Base-by-base conservation (phyloP, 495 filamentous ascomycete genomes). In the Cenococcum geophilum region DNA sequence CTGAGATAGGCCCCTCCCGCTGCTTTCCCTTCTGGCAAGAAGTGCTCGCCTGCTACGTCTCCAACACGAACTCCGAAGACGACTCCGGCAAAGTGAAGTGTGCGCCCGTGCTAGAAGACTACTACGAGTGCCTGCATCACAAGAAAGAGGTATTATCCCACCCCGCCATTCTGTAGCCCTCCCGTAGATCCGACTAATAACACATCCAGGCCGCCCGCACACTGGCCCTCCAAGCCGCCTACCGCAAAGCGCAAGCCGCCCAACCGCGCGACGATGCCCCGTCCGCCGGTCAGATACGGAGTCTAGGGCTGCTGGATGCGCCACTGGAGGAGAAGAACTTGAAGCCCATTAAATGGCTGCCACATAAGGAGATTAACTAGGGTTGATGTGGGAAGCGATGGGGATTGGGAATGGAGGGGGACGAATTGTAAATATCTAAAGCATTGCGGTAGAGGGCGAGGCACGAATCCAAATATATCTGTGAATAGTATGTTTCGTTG, bases 21-120 rank as follows among this genome's bases (percentile, higher is more conserved):
- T 99, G 93, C 85, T 97, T 95, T 76, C 88, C 89, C 73, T 99
- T 97, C 83, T 99, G 95, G 95, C 93, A 77, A 84, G 76, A 78
- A 68, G 75, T 78, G 27, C 76, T 78, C 53, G 76, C 76, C 57
- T 78, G 76, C 73, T 78, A 78, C 67, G 76, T 75, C 40, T 70
- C 75, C 14, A 78, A 78, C 64, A 74, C 74, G 48, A 61, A 48
- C 42, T 32, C 66, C 48, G 85, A 89, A 22, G 86, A 92, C 68
- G 80, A 83, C 57, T 79, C 83, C 10, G 91, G 91, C 49, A 92
- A 89, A 77, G 87, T 85, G 78, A 96, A 95, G 79, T 99, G 93
- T 74, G 71, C 80, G 43, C 89, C 89, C n/a, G 85, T 84, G 35
- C 77, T 96, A 64, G 93, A 97, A 71, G 93, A 99, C 71, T 97